Conservation (phyloP, 2,329 filamentous ascomycete genomes). For the Aspergillus hortae region DNA sequence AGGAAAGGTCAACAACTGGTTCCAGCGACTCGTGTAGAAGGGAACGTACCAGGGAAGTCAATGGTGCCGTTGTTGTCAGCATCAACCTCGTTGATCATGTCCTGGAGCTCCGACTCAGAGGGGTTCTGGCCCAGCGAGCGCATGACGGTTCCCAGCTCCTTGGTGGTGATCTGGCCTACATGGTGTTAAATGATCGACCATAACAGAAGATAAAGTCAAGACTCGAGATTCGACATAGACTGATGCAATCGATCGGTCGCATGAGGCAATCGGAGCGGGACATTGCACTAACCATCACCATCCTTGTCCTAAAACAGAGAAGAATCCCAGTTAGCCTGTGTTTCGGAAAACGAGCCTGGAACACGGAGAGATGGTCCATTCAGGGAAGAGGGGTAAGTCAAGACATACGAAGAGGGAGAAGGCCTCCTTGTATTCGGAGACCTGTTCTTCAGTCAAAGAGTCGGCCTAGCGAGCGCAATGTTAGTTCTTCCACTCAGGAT, state of each 20-base stretch:
- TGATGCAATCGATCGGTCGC: constrained; percentile 2
- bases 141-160: constrained; percentile 88
- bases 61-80: constrained; percentile 92
- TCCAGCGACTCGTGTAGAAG: background rate
- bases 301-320: constrained; percentile 67
- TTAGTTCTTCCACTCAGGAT: constrained; percentile 24
- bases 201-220: background rate
- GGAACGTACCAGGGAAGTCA: constrained; percentile 73
- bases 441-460: constrained; percentile 98
- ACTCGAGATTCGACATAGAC: background rate
- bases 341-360: background rate
- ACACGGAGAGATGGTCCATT: background rate
- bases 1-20: constrained; percentile 11
- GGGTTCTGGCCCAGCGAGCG: constrained; percentile 86
- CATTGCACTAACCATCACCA: constrained; percentile 71
- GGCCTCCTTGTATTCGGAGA: constrained; percentile 99
- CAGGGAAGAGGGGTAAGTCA: background rate
- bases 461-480: constrained; percentile 66
- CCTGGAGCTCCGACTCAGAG: constrained; percentile 83
- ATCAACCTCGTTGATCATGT: constrained; percentile 93
- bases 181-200: constrained; percentile 11
- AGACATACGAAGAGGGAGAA: constrained; percentile 98
- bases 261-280: background rate
- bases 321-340: constrained; percentile 18
- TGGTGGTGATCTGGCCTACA: constrained; percentile 83